Conservation (phyloP, 306 rosid species). For the Pachyrhizus erosus region DNA sequence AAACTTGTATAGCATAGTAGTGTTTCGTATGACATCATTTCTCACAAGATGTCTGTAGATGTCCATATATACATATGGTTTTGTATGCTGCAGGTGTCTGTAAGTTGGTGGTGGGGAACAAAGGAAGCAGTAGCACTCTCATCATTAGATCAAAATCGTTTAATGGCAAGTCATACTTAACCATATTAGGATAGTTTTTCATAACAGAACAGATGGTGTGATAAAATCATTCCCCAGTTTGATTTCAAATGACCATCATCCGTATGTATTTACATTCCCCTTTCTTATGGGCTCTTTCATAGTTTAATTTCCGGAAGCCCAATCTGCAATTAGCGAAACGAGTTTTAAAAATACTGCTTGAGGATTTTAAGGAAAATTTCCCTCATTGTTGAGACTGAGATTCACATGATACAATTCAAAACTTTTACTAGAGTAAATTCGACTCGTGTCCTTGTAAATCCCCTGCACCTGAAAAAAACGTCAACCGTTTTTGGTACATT, state of each 20-base stretch:
- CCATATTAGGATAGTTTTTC: background rate
- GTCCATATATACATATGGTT: slow-evolving; percentile 42
- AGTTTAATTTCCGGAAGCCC: slow-evolving; percentile 3
- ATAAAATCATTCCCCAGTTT: slow-evolving; percentile 9
- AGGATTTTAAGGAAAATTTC: background rate
- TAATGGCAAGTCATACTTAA: background rate
- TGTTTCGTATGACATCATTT: slow-evolving; percentile 38
- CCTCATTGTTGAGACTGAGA: background rate
- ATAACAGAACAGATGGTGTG: slow-evolving; percentile 26
- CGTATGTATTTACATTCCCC: background rate
- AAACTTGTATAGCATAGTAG: slow-evolving; percentile 34
- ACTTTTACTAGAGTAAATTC: background rate
- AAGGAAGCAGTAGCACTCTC: slow-evolving; percentile 24
- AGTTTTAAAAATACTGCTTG: background rate
- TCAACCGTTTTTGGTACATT: background rate
- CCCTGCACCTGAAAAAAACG: too few species aligned
- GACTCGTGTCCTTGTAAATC: background rate
- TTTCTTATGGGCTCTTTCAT: background rate
- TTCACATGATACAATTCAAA: background rate
- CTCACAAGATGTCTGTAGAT: slow-evolving; percentile 45
- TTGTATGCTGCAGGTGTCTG: slow-evolving; percentile 39
- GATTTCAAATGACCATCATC: slow-evolving; percentile 34
- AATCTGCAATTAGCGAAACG: background rate
- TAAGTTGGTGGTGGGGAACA: slow-evolving; percentile 34
- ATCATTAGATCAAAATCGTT: slow-evolving; percentile 33